These are phyloP conservation scores for Gymnopilus dilepis DNA, from an alignment of 768 basidiomycete species.

Conservation along the genomic window DNA sequence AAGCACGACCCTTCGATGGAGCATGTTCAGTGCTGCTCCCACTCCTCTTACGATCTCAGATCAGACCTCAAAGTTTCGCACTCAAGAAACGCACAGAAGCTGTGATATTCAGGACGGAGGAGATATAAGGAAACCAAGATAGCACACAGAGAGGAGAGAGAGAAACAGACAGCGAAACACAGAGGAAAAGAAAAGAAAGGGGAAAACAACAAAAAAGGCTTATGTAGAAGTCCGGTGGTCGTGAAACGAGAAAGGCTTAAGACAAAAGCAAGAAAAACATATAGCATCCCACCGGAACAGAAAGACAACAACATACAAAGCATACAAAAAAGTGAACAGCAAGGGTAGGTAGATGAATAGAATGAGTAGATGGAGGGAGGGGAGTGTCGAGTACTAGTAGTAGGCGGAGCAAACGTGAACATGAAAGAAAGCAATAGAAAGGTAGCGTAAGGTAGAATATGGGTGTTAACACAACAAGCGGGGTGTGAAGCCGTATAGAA, in stretches of 20 bases:
- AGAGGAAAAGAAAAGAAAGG: conserved; percentile 8
- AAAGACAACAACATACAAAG: conserved; percentile 3
- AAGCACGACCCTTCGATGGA: too few species aligned
- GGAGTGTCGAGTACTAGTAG: too few species aligned
- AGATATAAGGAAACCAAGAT: conserved; percentile 1
- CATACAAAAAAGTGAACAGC: neutral
- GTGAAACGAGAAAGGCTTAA: conserved; percentile 4
- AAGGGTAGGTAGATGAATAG: neutral
- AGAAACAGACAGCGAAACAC: conserved; percentile 1
- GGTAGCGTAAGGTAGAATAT: too few species aligned
- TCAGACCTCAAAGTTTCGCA: too few species aligned
- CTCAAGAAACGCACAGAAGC: neutral
- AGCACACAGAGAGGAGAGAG: conserved; percentile 1
- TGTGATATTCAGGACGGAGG: neutral
- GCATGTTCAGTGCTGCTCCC: too few species aligned
- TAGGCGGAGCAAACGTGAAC: too few species aligned
- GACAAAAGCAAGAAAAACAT: conserved; percentile 2
- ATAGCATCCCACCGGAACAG: neutral
- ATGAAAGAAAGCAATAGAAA: too few species aligned
- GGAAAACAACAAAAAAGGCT: conserved; percentile 8
- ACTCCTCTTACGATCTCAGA: too few species aligned
- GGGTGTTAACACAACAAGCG: conserved; percentile 5
- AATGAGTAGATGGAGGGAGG: neutral
- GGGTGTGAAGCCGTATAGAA: conserved; percentile 5
- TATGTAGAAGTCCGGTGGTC: conserved; percentile 7